Evolutionary conservation across 1,284 basidiomycete species (phyloP), one percentile per base, ranked within the genome.

Genomic region (Abortiporus biennis): DNA sequence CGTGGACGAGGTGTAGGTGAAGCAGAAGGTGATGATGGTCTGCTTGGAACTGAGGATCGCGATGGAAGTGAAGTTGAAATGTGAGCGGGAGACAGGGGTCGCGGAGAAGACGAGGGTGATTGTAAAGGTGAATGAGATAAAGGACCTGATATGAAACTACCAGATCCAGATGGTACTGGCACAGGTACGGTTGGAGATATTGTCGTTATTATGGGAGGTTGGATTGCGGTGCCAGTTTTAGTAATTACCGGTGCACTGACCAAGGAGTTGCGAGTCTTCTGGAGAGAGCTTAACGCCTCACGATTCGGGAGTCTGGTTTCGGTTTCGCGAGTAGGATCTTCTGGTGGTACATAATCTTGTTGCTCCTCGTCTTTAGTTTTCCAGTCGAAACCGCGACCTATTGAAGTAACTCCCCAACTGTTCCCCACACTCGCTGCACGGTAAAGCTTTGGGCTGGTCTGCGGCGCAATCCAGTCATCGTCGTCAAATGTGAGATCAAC

Each of bases 331-430:
- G 48, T 50, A 32, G 29, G 34, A 16, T 50, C 44, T 16, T 21
- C 36, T 4, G 42, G 36, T 34, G 24, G 12, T 16, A 21, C 13
- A 21, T 42, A 13, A 11, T 31, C 23, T 12, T 39, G 17, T 13
- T 42, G 24, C n/a, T 51, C 54, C 17, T 66, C 65, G 24, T 66
- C 58, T 34, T 64, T 54, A 22, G 57, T 64, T 47, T 68, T 63
- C 83, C 85, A 89, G 61, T 85, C 70, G 57, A 86, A 87, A n/a
- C 86, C 86, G 39, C 84, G 74, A 16, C 86, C 86, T 36, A 89
- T 79, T 25, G 78, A 85, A 6, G 85, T 88, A 50, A 90, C 85
- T 3, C 81, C 81, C 80, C 84, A 90, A 60, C 85, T 88, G 46
- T 74, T 75, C 21, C 78, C 76, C 34, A 82, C 76, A 51, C 81